These are phyloP conservation scores for Taphrina deformans DNA, from an alignment of 1,139 yeast species.

Conservation along the genomic window DNA sequence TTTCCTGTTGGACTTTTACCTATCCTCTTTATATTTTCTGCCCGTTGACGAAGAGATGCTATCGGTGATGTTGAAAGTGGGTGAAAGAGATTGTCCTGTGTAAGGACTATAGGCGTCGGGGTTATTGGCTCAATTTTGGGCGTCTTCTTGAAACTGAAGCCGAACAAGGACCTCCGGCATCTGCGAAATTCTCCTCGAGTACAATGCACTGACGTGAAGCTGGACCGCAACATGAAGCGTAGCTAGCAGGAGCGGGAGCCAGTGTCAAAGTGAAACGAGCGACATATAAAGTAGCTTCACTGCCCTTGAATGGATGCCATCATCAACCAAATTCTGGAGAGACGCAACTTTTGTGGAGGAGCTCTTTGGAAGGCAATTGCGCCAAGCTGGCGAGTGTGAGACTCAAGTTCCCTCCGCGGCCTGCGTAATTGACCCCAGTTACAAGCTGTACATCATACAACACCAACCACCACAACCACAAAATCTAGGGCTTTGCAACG, in stretches of 20 bases:
- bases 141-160: background rate
- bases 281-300: no score
- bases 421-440: no score
- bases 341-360: background rate
- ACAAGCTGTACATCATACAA: no score
- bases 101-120: constrained; percentile 47
- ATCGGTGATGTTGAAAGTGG: constrained; percentile 92
- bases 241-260: background rate
- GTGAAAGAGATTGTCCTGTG: constrained; percentile 66
- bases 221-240: background rate
- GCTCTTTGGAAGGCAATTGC: background rate
- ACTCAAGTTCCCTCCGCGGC: background rate
- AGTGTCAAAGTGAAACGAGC: background rate
- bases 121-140: background rate
- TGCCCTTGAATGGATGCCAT: constrained; percentile 1
- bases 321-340: background rate
- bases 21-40: constrained; percentile 81
- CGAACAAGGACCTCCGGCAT: constrained; percentile 20
- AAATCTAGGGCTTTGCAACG: no score
- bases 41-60: constrained; percentile 83
- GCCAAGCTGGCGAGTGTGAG: constrained; percentile 4
- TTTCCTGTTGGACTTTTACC: constrained; percentile 88
- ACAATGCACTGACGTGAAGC: background rate
- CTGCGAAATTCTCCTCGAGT: background rate
- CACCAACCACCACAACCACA: no score